Evolutionary conservation across 768 basidiomycete genomes (phyloP).

Genomic region (Suillus clintonianus): DNA sequence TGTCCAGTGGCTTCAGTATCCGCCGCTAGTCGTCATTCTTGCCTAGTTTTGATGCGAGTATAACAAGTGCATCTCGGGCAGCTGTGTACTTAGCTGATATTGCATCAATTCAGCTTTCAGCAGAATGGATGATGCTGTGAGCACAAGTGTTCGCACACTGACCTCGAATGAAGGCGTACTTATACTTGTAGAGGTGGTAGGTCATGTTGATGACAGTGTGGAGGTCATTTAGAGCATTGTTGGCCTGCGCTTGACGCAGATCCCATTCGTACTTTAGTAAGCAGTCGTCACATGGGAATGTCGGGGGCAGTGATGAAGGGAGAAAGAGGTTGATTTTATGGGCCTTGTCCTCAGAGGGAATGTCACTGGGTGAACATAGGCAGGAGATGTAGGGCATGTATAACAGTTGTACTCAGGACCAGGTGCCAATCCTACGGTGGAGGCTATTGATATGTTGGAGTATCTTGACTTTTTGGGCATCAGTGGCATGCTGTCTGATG

Average conservation of each 20-base stretch:
- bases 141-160: not conserved
- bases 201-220: not conserved
- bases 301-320: not conserved
- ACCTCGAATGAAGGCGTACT: not conserved
- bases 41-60: not conserved
- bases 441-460: not conserved
- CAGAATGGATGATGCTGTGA: not conserved
- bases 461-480: not conserved
- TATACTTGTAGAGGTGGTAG: not conserved
- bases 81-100: not conserved
- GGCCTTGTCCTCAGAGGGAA: not conserved
- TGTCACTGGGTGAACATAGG: not conserved
- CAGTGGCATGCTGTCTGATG: not conserved
- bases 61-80: not conserved
- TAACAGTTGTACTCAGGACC: not conserved
- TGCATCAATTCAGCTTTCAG: not conserved
- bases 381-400: not conserved
- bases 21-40: not conserved
- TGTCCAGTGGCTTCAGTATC: not conserved
- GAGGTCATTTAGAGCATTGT: not conserved
- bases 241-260: not conserved
- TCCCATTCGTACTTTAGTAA: not conserved
- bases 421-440: not conserved
- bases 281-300: not conserved
- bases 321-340: not conserved